These are phyloP conservation scores for Apiospora marii DNA, from an alignment of 2,329 filamentous ascomycete genomes.

Conservation along the genomic window DNA sequence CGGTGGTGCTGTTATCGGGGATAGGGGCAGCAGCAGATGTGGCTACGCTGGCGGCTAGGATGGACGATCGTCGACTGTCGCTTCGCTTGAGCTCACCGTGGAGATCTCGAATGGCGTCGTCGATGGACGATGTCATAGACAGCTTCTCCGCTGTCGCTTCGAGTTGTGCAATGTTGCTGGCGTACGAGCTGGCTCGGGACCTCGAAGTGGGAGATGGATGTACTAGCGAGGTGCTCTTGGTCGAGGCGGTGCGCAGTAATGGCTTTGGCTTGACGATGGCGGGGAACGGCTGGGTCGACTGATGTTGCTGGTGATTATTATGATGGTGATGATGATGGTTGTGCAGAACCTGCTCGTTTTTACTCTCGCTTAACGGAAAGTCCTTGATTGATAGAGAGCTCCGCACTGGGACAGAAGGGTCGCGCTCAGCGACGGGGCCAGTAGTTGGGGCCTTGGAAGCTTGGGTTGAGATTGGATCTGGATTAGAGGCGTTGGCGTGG, in stretches of 20 bases:
- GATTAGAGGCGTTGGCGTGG: slow-evolving; percentile 21
- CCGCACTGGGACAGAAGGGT: slow-evolving; percentile 9
- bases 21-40: slow-evolving; percentile 33
- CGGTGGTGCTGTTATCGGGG: slow-evolving; percentile 36
- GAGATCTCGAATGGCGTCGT: slow-evolving; percentile 78
- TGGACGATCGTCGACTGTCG: slow-evolving; percentile 72
- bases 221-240: slow-evolving; percentile 53
- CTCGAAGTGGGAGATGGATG: slow-evolving; percentile 63
- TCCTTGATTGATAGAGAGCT: slow-evolving; percentile 22
- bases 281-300: slow-evolving; percentile 31
- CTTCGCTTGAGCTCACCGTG: slow-evolving; percentile 75
- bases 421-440: slow-evolving; percentile 6
- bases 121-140: slow-evolving; percentile 77
- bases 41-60: slow-evolving; percentile 59
- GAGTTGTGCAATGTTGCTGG: slow-evolving; percentile 74
- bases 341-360: slow-evolving; percentile 26
- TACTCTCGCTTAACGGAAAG: slow-evolving; percentile 27
- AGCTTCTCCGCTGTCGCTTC: slow-evolving; percentile 79
- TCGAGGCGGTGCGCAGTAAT: slow-evolving; percentile 57
- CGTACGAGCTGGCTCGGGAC: slow-evolving; percentile 56
- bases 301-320: slow-evolving; percentile 18
- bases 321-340: slow-evolving; percentile 27
- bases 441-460: slow-evolving; percentile 11
- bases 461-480: slow-evolving; percentile 5
- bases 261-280: slow-evolving; percentile 46